These are phyloP conservation scores for Chlorella sp. DNA, from an alignment of 139 green algal genomes.

Conservation along the genomic window DNA sequence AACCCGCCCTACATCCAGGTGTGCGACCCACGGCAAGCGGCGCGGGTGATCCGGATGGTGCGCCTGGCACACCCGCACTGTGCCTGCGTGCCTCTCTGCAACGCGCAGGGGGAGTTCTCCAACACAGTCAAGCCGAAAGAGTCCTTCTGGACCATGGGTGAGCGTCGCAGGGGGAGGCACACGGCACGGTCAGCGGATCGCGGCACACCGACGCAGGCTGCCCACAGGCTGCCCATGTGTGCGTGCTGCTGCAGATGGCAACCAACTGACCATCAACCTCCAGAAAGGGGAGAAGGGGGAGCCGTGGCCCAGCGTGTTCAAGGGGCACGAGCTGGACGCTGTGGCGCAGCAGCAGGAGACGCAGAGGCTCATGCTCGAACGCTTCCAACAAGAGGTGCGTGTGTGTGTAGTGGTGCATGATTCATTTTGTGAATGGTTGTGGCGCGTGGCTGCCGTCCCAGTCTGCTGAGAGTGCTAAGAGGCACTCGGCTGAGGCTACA, in stretches of 20 bases:
- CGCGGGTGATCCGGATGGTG: too few relatives aligned
- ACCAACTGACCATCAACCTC: constrained; percentile 54
- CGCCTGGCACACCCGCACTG: too few relatives aligned
- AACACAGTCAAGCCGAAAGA: constrained; percentile 61
- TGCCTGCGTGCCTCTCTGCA: too few relatives aligned
- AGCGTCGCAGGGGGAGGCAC: too few relatives aligned
- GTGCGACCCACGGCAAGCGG: too few relatives aligned
- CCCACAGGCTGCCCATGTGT: neutral
- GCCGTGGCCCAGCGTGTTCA: constrained; percentile 63
- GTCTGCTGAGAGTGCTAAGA: neutral
- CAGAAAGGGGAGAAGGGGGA: constrained; percentile 70
- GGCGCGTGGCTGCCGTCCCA: neutral
- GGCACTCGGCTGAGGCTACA: neutral
- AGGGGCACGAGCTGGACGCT: constrained; percentile 64
- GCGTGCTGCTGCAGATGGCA: constrained; percentile 44
- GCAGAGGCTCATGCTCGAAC: constrained; percentile 84
- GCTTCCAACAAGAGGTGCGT: constrained; percentile 83
- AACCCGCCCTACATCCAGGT: constrained; percentile 72
- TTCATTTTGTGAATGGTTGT: neutral
- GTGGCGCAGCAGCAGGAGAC: constrained; percentile 54
- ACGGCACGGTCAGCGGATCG: too few relatives aligned
- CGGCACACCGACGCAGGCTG: too few relatives aligned
- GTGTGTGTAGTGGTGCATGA: neutral
- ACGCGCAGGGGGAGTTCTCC: constrained; percentile 56
- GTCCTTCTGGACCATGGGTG: constrained; percentile 83